Percentiles rank a stretch among this genome's conserved stretches.
These are phyloP conservation scores for Neurospora tetraspora DNA, from an alignment of 495 filamentous ascomycete genomes.

Conservation along the genomic window DNA sequence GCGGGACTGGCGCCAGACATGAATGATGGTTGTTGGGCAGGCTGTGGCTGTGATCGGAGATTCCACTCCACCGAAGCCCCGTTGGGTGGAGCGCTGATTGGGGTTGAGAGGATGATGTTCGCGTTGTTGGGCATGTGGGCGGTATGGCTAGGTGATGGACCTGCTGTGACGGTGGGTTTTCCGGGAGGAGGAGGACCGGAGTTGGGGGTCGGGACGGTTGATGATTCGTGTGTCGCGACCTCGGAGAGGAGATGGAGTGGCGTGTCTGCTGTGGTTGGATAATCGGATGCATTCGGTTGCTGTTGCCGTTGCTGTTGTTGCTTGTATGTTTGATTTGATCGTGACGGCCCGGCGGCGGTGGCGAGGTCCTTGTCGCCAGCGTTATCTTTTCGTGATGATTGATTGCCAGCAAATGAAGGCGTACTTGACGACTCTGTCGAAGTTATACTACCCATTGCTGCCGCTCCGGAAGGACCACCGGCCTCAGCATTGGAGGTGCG, in stretches of 20 bases:
- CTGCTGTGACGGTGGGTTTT: not conserved
- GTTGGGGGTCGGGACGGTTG: slow-evolving; percentile 1
- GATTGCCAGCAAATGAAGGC: not conserved
- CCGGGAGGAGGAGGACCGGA: slow-evolving; percentile 2
- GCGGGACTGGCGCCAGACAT: not conserved
- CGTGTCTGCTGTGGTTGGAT: slow-evolving; percentile 33
- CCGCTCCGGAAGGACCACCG: slow-evolving; percentile 4
- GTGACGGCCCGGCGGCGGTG: not conserved
- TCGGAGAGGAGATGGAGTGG: slow-evolving; percentile 59
- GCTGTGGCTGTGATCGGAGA: not conserved
- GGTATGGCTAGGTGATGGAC: not conserved
- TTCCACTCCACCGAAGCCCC: not conserved
- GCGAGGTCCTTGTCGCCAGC: not conserved
- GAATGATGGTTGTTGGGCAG: not conserved
- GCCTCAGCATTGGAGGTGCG: not conserved
- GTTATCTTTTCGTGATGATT: slow-evolving; percentile 11
- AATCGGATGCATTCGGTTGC: slow-evolving; percentile 9
- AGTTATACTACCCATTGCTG: slow-evolving; percentile 2
- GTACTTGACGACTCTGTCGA: not conserved
- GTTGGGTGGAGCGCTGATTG: not conserved
- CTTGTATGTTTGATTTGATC: not conserved
- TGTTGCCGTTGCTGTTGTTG: slow-evolving; percentile 14
- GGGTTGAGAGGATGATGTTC: not conserved
- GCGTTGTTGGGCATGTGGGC: not conserved
- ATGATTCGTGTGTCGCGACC: slow-evolving; percentile 51